Conservation (phyloP, 768 basidiomycete genomes). For the Leccinum aurantiacum region DNA sequence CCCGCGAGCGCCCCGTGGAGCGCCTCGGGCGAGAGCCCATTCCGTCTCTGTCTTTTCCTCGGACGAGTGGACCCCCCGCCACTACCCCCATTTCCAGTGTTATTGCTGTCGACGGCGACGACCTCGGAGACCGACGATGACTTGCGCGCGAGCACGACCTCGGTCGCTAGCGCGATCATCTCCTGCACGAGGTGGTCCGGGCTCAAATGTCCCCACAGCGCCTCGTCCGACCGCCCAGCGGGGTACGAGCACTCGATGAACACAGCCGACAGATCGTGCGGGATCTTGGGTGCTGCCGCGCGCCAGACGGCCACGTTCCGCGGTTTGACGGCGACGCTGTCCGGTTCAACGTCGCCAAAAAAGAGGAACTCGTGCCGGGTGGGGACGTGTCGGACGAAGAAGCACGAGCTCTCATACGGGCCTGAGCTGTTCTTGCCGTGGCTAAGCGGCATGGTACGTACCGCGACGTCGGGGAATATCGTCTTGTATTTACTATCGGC, state of each 20-base stretch:
- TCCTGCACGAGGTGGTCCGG: conserved; percentile 81
- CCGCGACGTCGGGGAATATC: conserved; percentile 57
- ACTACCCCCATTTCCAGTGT: neutral
- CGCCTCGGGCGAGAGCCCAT: conserved; percentile 42
- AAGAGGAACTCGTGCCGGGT: conserved; percentile 77
- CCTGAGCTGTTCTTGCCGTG: conserved; percentile 63
- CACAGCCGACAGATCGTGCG: conserved; percentile 64
- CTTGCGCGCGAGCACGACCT: conserved; percentile 53
- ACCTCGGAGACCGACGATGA: neutral
- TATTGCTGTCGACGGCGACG: neutral
- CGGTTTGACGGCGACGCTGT: conserved; percentile 61
- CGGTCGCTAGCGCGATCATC: conserved; percentile 63
- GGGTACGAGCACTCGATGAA: conserved; percentile 97
- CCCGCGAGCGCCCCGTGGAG: conserved; percentile 55
- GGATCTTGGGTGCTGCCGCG: conserved; percentile 75
- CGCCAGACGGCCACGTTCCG: conserved; percentile 76
- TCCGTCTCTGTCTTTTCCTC: conserved; percentile 39
- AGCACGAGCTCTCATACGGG: conserved; percentile 76
- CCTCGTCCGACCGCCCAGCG: conserved; percentile 61
- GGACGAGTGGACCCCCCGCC: conserved; percentile 8
- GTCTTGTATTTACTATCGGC: conserved; percentile 52
- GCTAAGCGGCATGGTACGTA: conserved; percentile 64
- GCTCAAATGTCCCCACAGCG: conserved; percentile 83
- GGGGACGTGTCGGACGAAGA: conserved; percentile 74
- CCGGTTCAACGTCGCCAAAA: conserved; percentile 93